Evolutionary conservation across 768 basidiomycete species (phyloP).

Genomic region (Calocera cornea): DNA sequence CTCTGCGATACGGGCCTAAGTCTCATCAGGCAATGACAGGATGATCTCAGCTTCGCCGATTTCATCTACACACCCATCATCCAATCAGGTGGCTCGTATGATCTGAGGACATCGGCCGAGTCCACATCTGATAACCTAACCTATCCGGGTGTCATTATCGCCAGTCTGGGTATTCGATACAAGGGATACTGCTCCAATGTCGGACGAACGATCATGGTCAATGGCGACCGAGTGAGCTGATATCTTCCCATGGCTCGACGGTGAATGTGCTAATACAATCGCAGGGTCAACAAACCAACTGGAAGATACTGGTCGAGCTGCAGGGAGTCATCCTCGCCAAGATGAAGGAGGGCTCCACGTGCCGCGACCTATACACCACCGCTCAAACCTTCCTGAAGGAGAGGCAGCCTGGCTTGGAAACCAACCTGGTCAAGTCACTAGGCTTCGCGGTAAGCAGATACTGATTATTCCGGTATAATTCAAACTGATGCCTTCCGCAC

Average conservation of each 20-base stretch:
- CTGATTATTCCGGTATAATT: background rate
- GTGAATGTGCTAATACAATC: background rate
- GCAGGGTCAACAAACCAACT: constrained; percentile 86
- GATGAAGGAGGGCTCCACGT: constrained; percentile 64
- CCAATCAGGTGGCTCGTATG: constrained; percentile 86
- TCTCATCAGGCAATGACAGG: constrained; percentile 31
- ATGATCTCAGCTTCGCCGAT: constrained; percentile 82
- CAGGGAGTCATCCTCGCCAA: constrained; percentile 61
- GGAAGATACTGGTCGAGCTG: constrained; percentile 59
- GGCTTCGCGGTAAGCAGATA: constrained; percentile 64
- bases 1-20: background rate
- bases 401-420: constrained; percentile 71
- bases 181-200: constrained; percentile 88
- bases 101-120: constrained; percentile 74
- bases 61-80: constrained; percentile 93
- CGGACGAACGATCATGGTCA: constrained; percentile 88
- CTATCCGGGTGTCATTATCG: constrained; percentile 76
- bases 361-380: constrained; percentile 71
- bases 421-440: constrained; percentile 72
- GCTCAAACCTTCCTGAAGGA: constrained; percentile 55
- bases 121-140: constrained; percentile 73
- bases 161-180: constrained; percentile 79
- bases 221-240: constrained; percentile 61
- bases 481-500: background rate
- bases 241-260: background rate